These are phyloP conservation scores for Gossypium mustelinum DNA, from an alignment of 345 rosid species.

Conservation along the genomic window DNA sequence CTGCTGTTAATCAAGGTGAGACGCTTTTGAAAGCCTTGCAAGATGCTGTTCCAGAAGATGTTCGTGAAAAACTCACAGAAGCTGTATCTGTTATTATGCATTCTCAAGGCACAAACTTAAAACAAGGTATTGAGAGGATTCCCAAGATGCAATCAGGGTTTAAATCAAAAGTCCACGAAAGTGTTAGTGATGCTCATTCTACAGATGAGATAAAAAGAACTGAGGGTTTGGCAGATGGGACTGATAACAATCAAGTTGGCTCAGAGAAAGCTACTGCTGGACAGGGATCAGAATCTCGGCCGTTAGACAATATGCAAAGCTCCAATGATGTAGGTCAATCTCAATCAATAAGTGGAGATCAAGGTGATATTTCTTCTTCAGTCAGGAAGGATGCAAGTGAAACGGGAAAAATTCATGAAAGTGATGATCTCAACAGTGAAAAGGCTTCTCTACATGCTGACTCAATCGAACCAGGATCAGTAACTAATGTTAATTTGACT, in stretches of 20 bases:
- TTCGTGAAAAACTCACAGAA: constrained; percentile 70
- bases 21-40: constrained; percentile 74
- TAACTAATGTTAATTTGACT: constrained; percentile 13
- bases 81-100: constrained; percentile 61
- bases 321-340: constrained; percentile 35
- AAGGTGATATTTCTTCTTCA: constrained; percentile 36
- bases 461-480: constrained; percentile 8
- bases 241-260: constrained; percentile 27
- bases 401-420: constrained; percentile 33
- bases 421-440: constrained; percentile 34
- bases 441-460: constrained; percentile 33
- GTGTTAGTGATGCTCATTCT: constrained; percentile 30
- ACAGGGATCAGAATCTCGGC: constrained; percentile 32
- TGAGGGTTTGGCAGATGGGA: constrained; percentile 36
- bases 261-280: constrained; percentile 33
- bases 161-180: constrained; percentile 38
- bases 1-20: constrained; percentile 87
- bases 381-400: constrained; percentile 33
- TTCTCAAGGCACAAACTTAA: constrained; percentile 46
- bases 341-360: constrained; percentile 26
- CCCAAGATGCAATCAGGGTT: constrained; percentile 34
- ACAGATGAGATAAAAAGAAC: constrained; percentile 38
- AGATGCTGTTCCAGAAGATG: constrained; percentile 94
- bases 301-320: constrained; percentile 38
- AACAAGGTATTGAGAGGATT: constrained; percentile 33